A percentile compares a stretch with the other conserved stretches of the same genome.
These are phyloP conservation scores for Barnettozyma vustinii DNA, from an alignment of 805 yeast genomes.

Conservation along the genomic window DNA sequence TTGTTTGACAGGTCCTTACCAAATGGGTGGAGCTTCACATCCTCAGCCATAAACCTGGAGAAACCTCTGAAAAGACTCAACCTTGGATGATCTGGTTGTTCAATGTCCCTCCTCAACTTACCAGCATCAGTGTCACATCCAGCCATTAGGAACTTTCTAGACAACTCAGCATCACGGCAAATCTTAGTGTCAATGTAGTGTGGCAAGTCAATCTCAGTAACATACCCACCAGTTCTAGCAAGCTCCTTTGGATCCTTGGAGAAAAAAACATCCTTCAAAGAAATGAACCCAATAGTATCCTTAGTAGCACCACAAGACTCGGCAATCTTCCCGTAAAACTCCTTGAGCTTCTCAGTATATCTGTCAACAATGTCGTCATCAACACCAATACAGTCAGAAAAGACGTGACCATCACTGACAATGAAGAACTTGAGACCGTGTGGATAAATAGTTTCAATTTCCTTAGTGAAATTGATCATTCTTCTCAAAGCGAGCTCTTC, in stretches of 20 bases:
- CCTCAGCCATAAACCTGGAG: slow-evolving; percentile 55
- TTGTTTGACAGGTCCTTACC: slow-evolving; percentile 35
- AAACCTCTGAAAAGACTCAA: slow-evolving; percentile 51
- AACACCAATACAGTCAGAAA: slow-evolving; percentile 59
- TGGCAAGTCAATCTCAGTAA: slow-evolving; percentile 25
- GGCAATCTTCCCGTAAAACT: slow-evolving; percentile 34
- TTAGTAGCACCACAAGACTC: slow-evolving; percentile 24
- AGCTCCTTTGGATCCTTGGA: slow-evolving; percentile 21
- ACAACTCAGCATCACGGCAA: slow-evolving; percentile 32
- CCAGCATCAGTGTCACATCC: slow-evolving; percentile 54
- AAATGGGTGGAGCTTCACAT: slow-evolving; percentile 38
- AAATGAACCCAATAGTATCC: slow-evolving; percentile 34
- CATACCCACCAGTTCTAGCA: slow-evolving; percentile 27
- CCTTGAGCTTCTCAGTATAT: slow-evolving; percentile 40
- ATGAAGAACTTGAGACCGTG: slow-evolving; percentile 53
- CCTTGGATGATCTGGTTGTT: slow-evolving; percentile 49
- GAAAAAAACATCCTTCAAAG: slow-evolving; percentile 37
- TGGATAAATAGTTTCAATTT: slow-evolving; percentile 36
- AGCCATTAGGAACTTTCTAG: slow-evolving; percentile 38
- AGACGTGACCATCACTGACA: slow-evolving; percentile 62
- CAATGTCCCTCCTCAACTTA: slow-evolving; percentile 55
- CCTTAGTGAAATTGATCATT: slow-evolving; percentile 29
- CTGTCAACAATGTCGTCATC: slow-evolving; percentile 48
- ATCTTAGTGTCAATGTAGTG: slow-evolving; percentile 37
- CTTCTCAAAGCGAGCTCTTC: slow-evolving; percentile 38